These are phyloP conservation scores for Sechiopsis laciniata DNA, from an alignment of 306 rosid genomes.

Conservation along the genomic window DNA sequence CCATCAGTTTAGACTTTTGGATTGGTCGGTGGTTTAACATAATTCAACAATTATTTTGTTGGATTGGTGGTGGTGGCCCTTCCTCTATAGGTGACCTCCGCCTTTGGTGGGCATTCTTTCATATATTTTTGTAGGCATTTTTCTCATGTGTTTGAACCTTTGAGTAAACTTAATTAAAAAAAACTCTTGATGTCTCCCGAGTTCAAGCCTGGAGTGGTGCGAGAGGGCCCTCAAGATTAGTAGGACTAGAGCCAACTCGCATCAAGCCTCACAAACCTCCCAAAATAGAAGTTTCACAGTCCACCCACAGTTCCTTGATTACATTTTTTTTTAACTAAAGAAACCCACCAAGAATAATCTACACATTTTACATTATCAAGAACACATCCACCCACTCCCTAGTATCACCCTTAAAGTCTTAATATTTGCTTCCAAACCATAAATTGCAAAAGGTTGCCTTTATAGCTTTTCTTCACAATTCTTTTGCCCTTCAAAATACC, in stretches of 20 bases:
- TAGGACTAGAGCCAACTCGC: background rate
- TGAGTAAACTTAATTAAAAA: background rate
- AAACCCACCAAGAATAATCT: background rate
- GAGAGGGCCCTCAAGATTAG: background rate
- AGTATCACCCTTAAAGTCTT: background rate
- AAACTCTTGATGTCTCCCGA: background rate
- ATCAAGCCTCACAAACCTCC: constrained; percentile 3
- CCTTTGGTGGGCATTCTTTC: no score
- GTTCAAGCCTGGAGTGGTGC: background rate
- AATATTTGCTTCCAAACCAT: background rate
- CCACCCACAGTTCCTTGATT: background rate
- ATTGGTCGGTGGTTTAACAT: no score
- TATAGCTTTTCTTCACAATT: background rate
- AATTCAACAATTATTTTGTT: no score
- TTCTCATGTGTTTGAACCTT: background rate
- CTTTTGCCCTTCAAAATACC: background rate
- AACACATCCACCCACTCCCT: background rate
- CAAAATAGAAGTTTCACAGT: background rate
- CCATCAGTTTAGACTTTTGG: no score
- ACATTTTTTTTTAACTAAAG: background rate
- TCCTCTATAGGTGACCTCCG: no score
- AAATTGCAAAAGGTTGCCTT: background rate
- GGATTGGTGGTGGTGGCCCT: no score
- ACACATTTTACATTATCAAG: background rate
- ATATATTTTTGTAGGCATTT: no score